Evolutionary conservation across 306 rosid species (phyloP).

Genomic region (Ceratonia siliqua): DNA sequence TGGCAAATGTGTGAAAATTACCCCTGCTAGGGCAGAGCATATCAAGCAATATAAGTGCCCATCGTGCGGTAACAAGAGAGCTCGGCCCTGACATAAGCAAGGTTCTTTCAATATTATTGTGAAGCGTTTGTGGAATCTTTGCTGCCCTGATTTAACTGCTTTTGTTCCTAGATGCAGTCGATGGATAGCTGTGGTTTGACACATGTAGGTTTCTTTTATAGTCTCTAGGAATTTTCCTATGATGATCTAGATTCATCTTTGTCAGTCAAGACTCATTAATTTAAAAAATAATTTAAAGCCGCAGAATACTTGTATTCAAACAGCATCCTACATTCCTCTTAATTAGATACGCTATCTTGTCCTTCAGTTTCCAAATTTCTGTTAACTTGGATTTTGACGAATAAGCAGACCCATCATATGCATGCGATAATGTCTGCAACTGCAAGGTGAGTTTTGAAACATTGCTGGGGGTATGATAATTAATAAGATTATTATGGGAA

Average conservation of each 20-base stretch:
- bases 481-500: not conserved
- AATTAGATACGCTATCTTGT: not conserved
- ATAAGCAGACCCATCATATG: not conserved
- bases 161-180: conserved; percentile 34
- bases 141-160: conserved; percentile 36
- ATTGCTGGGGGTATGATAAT: not conserved
- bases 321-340: not conserved
- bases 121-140: conserved; percentile 29
- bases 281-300: not conserved
- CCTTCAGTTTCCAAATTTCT: not conserved
- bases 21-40: conserved; percentile 84
- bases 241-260: conserved; percentile 14
- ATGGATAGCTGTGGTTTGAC: conserved; percentile 36
- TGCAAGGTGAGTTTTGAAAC: not conserved
- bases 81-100: conserved; percentile 45
- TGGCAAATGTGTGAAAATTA: conserved; percentile 88
- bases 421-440: not conserved
- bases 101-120: conserved; percentile 9
- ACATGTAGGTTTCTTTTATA: conserved; percentile 40
- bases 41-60: conserved; percentile 97
- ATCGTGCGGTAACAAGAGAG: conserved; percentile 90
- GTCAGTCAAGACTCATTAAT: not conserved
- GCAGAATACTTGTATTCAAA: not conserved
- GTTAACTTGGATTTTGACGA: not conserved
- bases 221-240: conserved; percentile 33